Conservation (phyloP, 805 yeast species). For the Spathaspora hagerdaliae region DNA sequence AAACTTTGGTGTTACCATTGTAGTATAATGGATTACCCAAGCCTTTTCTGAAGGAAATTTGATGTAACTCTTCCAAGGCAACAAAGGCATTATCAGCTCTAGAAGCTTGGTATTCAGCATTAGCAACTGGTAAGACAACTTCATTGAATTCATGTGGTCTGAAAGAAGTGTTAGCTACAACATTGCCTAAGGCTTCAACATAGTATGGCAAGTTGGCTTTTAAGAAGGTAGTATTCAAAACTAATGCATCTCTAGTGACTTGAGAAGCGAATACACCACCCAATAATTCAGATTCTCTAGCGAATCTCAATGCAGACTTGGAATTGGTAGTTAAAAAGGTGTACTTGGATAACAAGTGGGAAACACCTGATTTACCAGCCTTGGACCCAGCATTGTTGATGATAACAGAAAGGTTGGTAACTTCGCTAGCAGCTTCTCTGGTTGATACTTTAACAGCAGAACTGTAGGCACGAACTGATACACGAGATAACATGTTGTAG, state of each 20-base stretch:
- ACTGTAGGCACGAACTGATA: constrained; percentile 40
- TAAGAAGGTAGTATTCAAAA: constrained; percentile 77
- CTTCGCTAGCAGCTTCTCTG: constrained; percentile 47
- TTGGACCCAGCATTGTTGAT: constrained; percentile 85
- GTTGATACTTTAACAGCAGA: constrained; percentile 45
- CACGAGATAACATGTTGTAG: constrained; percentile 38
- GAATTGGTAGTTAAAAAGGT: constrained; percentile 77
- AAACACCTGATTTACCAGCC: constrained; percentile 66
- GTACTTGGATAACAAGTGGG: constrained; percentile 82
- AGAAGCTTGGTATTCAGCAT: constrained; percentile 56
- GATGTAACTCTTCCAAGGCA: constrained; percentile 77
- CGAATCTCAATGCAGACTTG: constrained; percentile 86
- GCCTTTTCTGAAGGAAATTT: constrained; percentile 79
- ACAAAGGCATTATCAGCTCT: constrained; percentile 47
- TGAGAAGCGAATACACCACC: constrained; percentile 75
- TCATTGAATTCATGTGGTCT: constrained; percentile 82
- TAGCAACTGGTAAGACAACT: constrained; percentile 75
- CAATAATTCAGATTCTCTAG: constrained; percentile 90
- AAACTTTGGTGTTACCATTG: constrained; percentile 54
- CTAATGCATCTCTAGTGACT: constrained; percentile 81
- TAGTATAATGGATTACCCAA: constrained; percentile 80
- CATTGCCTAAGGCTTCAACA: constrained; percentile 79
- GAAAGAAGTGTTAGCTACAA: constrained; percentile 64
- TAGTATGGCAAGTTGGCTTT: constrained; percentile 88
- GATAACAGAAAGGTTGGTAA: constrained; percentile 74